Percentiles rank a stretch among this genome's conserved stretches.
These are phyloP conservation scores for Lentinula detonsa DNA, from an alignment of 768 basidiomycete genomes.

Conservation along the genomic window DNA sequence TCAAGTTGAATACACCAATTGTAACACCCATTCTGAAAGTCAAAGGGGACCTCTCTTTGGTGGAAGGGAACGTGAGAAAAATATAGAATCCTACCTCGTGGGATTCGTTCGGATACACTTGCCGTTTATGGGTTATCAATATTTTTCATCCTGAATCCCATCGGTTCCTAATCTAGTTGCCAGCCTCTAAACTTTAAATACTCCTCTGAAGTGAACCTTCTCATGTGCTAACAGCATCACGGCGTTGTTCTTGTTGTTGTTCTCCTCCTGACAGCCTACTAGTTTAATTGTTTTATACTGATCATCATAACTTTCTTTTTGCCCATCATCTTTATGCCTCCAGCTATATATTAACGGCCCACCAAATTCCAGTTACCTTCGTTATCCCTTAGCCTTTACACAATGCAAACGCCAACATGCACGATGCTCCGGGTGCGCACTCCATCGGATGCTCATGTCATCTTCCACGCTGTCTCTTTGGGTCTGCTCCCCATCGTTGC, in stretches of 20 bases:
- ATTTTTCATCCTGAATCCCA: not conserved
- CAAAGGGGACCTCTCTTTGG: too few relatives aligned
- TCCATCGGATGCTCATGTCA: constrained; percentile 60
- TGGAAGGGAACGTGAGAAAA: too few relatives aligned
- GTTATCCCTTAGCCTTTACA: constrained; percentile 27
- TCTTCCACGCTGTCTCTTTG: constrained; percentile 67
- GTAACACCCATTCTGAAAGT: too few relatives aligned
- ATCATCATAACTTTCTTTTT: constrained; percentile 6
- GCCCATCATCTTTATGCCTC: not conserved
- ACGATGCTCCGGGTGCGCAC: constrained; percentile 56
- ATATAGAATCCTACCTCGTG: not conserved
- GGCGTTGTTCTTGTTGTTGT: not conserved
- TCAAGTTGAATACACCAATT: too few relatives aligned
- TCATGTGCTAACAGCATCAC: not conserved
- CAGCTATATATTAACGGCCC: constrained; percentile 1
- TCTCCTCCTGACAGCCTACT: constrained; percentile 5
- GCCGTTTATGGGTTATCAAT: not conserved
- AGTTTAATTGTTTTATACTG: constrained; percentile 3
- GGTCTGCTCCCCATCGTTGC: constrained; percentile 58
- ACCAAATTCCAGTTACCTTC: constrained; percentile 30
- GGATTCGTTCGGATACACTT: not conserved
- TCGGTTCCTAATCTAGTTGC: constrained; percentile 3
- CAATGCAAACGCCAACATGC: constrained; percentile 65
- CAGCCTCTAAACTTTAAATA: not conserved
- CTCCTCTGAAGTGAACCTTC: not conserved